Percentiles rank a stretch among this genome's conserved stretches.
Evolutionary conservation across 495 filamentous ascomycete species (phyloP).

Genomic region (Hyaloscypha variabilis): DNA sequence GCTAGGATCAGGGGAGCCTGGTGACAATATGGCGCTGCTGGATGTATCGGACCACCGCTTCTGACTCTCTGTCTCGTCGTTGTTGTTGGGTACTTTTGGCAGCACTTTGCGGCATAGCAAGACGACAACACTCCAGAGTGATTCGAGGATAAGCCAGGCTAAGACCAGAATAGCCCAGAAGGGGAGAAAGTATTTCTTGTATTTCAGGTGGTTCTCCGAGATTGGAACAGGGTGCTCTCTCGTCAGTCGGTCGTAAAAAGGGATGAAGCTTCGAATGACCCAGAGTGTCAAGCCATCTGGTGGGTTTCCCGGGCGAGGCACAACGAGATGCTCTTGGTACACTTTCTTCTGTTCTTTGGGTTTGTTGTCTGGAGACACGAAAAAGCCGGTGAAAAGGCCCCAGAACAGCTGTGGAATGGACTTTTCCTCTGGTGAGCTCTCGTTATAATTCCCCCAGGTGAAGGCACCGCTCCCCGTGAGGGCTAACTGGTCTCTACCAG

Average conservation of each 20-base stretch:
- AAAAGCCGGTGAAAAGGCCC: background rate
- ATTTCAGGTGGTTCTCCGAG: background rate
- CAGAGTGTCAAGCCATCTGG: slow-evolving; percentile 6
- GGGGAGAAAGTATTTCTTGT: background rate
- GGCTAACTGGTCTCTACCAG: background rate
- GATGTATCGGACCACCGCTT: background rate
- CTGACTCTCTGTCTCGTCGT: background rate
- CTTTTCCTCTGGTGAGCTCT: background rate
- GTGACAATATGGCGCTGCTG: too few relatives aligned
- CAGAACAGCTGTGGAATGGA: background rate
- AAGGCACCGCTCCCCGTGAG: background rate
- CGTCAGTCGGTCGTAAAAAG: background rate
- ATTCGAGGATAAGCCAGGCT: background rate
- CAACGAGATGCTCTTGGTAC: slow-evolving; percentile 12
- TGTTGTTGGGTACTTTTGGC: background rate
- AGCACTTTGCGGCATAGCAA: background rate
- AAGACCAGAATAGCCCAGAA: background rate
- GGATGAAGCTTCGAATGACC: slow-evolving; percentile 7
- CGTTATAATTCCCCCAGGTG: background rate
- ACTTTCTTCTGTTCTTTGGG: background rate
- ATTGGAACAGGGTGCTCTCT: background rate
- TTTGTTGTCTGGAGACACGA: background rate
- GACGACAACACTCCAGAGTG: background rate
- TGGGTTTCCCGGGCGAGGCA: background rate
- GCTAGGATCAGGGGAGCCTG: too few relatives aligned